These are phyloP conservation scores for Pseudopithomyces chartarum DNA, from an alignment of 2,329 filamentous ascomycete genomes.

Conservation along the genomic window DNA sequence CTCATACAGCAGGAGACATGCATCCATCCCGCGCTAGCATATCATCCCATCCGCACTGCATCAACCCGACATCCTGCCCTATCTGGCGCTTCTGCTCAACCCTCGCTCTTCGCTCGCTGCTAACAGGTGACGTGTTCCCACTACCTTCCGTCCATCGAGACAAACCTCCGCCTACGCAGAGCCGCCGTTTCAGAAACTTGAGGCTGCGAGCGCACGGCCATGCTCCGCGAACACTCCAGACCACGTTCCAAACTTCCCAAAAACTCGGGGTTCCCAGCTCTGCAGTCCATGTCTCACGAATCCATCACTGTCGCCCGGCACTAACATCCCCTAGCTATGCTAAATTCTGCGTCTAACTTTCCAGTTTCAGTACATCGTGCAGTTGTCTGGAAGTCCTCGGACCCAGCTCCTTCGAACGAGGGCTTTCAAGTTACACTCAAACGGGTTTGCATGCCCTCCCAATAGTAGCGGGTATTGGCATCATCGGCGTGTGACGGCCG, in stretches of 20 bases:
- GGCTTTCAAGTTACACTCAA: not conserved
- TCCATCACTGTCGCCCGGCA: too few species aligned
- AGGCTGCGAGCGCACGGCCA: not conserved
- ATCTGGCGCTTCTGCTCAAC: not conserved
- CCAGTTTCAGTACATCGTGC: not conserved
- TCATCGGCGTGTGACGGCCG: conserved; percentile 1
- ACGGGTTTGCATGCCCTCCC: not conserved
- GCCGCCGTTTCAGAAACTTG: not conserved
- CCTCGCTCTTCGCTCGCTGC: not conserved
- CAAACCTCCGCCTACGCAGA: not conserved
- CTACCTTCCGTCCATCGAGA: not conserved
- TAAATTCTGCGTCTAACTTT: not conserved
- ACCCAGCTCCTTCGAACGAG: not conserved
- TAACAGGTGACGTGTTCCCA: too few species aligned
- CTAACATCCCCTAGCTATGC: too few species aligned
- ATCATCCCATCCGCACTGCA: not conserved
- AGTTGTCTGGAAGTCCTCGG: not conserved
- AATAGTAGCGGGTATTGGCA: not conserved
- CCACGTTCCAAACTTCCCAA: not conserved
- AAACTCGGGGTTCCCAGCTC: not conserved
- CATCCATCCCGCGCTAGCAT: not conserved
- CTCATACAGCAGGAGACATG: not conserved
- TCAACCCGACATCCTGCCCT: not conserved
- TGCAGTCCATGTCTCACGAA: too few species aligned
- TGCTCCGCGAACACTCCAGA: not conserved